Conservation (phyloP, 164 flowering plant species). For the Hamamelis virginiana region DNA sequence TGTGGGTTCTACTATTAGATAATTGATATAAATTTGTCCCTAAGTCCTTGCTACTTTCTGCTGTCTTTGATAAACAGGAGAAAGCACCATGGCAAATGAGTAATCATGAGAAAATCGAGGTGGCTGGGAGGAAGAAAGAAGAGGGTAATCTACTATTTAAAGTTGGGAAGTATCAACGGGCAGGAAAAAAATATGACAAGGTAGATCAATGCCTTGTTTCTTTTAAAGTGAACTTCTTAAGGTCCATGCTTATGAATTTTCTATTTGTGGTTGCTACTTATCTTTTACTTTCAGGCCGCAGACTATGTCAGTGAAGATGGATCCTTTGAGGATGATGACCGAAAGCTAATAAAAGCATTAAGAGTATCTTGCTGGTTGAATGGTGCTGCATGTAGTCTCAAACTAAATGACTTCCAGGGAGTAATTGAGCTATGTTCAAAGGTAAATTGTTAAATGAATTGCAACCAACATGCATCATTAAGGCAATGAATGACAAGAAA, state of each 20-base stretch:
- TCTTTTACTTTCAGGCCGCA: slow-evolving; percentile 42
- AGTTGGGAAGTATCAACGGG: slow-evolving; percentile 56
- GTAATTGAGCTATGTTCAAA: slow-evolving; percentile 66
- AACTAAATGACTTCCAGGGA: slow-evolving; percentile 48
- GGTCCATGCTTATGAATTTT: slow-evolving; percentile 6
- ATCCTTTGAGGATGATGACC: slow-evolving; percentile 43
- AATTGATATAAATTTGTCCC: background rate
- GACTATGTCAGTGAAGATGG: slow-evolving; percentile 53
- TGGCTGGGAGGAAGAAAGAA: slow-evolving; percentile 65
- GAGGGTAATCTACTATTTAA: slow-evolving; percentile 69
- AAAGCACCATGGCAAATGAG: slow-evolving; percentile 68
- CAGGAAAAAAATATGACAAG: slow-evolving; percentile 62
- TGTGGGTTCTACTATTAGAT: background rate
- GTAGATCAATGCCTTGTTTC: slow-evolving; percentile 19
- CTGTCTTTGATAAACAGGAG: slow-evolving; percentile 32
- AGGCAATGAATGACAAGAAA: background rate
- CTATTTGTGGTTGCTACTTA: background rate
- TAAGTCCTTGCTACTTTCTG: background rate
- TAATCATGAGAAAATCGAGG: slow-evolving; percentile 52
- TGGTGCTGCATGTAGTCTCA: slow-evolving; percentile 68
- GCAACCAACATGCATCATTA: background rate
- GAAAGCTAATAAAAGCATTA: slow-evolving; percentile 41
- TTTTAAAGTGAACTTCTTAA: background rate
- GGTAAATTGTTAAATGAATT: slow-evolving; percentile 30
- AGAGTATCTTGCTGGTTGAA: slow-evolving; percentile 74